Evolutionary conservation across 192 early-diverging fungal species (phyloP), one percentile per base, ranked within the genome.

Genomic region (Backusella liffmaniae): DNA sequence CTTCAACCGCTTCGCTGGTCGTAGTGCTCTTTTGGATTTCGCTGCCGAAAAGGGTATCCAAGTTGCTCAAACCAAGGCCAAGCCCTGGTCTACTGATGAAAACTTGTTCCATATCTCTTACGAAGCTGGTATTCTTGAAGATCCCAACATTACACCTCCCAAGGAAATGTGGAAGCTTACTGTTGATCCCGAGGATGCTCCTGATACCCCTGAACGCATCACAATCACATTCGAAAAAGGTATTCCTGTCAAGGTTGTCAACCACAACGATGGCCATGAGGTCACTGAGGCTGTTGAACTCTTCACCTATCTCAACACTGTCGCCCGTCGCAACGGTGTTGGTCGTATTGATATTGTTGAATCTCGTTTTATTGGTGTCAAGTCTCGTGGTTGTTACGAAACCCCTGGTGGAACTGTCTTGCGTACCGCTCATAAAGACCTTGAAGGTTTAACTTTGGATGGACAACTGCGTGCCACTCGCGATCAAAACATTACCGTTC

Each of bases 31-130:
- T 72, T 89, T 99, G 51, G 96, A 88, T 62, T 99, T 95, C 76
- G 98, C 98, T 18, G 91, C 89, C 5, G 84, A 93, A 82, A 97
- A 95, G 90, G 83, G 81, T 73, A 94, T 99, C 73, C 98, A 97
- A 8, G 97, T 99, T 15, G 88, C 92, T 66, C 98, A 99, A 88
- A 99, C 98, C 23, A 89, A 91, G 26, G 91, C 93, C 86, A 97
- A 98, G 88, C 97, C 97, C 39, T 99, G 98, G 97, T 97, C 96
- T 18, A 99, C 97, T 15, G 98, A 99, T 84, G 98, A 99, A 87
- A 99, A 98, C 90, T 86, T 99, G 74, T 98, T 96, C 92, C 96
- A 99, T 86, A 99, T 98, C 85, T 97, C 96, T n/a, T 98, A 96
- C 81, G 97, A 99, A 86, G 96, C 97, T 77, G 98, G 97, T 76